These are phyloP conservation scores for Vaccinium corymbosum DNA, from an alignment of 148 eudicot species.

Conservation along the genomic window DNA sequence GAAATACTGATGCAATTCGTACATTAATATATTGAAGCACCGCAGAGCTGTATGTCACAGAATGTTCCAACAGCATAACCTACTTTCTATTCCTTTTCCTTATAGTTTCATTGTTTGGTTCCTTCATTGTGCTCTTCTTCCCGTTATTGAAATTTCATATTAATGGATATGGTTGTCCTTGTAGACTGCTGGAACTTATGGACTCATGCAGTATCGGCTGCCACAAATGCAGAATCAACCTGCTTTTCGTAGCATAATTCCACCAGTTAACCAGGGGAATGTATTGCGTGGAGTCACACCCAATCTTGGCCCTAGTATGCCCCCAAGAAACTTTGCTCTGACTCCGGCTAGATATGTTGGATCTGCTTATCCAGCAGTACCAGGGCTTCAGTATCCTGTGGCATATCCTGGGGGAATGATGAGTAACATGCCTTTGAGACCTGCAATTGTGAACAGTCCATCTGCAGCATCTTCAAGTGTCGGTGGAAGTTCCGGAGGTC, in stretches of 20 bases:
- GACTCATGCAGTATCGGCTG: conserved; percentile 74
- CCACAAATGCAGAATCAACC: conserved; percentile 73
- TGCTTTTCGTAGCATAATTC: conserved; percentile 46
- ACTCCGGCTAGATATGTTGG: conserved; percentile 43
- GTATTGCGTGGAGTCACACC: conserved; percentile 58
- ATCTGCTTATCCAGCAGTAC: conserved; percentile 58
- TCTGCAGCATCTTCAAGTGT: conserved; percentile 75
- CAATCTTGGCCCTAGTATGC: conserved; percentile 50
- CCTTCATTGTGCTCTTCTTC: neutral
- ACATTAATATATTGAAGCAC: neutral
- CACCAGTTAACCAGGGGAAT: conserved; percentile 63
- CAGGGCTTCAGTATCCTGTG: conserved; percentile 61
- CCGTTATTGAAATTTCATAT: neutral
- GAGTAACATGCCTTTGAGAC: conserved; percentile 53
- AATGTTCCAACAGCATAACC: neutral
- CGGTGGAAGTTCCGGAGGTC: conserved; percentile 59
- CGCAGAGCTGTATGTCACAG: neutral
- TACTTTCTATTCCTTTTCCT: neutral
- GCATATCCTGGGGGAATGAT: conserved; percentile 68
- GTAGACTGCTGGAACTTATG: conserved; percentile 81
- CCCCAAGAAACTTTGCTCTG: conserved; percentile 56
- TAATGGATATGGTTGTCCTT: conserved; percentile 21
- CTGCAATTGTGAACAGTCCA: conserved; percentile 46
- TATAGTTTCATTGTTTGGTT: conserved; percentile 13
- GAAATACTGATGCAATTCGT: neutral